Percentiles rank a stretch among this genome's conserved stretches.
phyloP scores from a whole-genome alignment of 2,329 filamentous ascomycete species.

The Botryotinia convoluta region DNA sequence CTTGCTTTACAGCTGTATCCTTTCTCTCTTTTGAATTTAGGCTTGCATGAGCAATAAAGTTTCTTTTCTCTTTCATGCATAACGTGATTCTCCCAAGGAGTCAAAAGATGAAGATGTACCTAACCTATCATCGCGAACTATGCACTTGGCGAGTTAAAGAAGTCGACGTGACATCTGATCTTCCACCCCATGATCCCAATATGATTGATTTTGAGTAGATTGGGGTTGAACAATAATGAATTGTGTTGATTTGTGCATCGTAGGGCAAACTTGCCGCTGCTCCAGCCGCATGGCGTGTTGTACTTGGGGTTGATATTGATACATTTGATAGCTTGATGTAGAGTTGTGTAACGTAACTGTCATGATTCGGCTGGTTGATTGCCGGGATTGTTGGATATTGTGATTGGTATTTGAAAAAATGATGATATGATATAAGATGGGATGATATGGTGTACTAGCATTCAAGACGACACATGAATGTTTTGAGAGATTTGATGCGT shows the following conservation, averaged over 20 bases:
- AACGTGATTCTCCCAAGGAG: not conserved
- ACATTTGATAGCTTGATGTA: not conserved
- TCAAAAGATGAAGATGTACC: not conserved
- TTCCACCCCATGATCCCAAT: not conserved
- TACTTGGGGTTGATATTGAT: not conserved
- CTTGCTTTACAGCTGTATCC: not conserved
- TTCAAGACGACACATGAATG: not conserved
- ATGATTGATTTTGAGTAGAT: not conserved
- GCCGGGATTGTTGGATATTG: not conserved
- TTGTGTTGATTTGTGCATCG: not conserved
- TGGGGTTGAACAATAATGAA: not conserved
- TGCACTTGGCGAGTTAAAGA: not conserved
- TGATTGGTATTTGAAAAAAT: not conserved
- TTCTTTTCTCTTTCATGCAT: not conserved
- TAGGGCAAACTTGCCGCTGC: not conserved
- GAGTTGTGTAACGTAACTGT: not conserved
- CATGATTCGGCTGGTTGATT: not conserved
- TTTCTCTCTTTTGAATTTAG: not conserved
- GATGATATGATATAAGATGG: not conserved
- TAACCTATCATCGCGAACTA: not conserved
- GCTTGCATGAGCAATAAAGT: not conserved
- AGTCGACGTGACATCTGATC: not conserved
- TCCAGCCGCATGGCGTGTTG: not conserved
- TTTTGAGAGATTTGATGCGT: not conserved
- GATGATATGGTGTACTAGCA: not conserved